Evolutionary conservation across 306 rosid species (phyloP).

Genomic region (Gynostemma pentaphyllum): DNA sequence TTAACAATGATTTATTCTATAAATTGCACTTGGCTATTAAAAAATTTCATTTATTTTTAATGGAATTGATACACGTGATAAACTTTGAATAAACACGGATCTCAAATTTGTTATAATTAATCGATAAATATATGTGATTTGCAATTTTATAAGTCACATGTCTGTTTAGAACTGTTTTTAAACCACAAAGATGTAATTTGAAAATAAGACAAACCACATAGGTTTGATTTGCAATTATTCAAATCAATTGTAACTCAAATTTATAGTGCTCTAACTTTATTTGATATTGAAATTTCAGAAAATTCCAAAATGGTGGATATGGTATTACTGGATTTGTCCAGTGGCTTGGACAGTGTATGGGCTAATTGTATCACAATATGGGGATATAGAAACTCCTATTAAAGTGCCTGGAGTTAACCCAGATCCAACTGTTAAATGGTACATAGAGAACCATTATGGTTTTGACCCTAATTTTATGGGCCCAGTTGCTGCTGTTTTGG

Average conservation of each 20-base stretch:
- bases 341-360: constrained; percentile 53
- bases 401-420: constrained; percentile 28
- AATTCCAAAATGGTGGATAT: constrained; percentile 70
- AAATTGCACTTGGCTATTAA: no score
- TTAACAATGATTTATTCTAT: no score
- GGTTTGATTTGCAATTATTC: no score
- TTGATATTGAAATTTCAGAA: constrained; percentile 26
- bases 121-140: no score
- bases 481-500: constrained; percentile 26
- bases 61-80: no score
- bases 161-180: no score
- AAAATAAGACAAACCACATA: not conserved
- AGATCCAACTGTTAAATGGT: constrained; percentile 22
- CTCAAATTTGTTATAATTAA: no score
- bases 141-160: no score
- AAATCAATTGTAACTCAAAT: not conserved
- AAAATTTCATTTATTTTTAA: no score
- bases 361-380: constrained; percentile 49
- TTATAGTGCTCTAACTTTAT: constrained; percentile 9
- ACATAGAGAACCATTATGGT: constrained; percentile 46
- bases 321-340: constrained; percentile 52
- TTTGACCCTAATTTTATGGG: constrained; percentile 29
- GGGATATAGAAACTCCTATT: constrained; percentile 30
- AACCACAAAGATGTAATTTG: no score
- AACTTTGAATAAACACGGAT: no score